phyloP scores from a whole-genome alignment of 768 basidiomycete genomes.

The Lentinula aciculospora region DNA sequence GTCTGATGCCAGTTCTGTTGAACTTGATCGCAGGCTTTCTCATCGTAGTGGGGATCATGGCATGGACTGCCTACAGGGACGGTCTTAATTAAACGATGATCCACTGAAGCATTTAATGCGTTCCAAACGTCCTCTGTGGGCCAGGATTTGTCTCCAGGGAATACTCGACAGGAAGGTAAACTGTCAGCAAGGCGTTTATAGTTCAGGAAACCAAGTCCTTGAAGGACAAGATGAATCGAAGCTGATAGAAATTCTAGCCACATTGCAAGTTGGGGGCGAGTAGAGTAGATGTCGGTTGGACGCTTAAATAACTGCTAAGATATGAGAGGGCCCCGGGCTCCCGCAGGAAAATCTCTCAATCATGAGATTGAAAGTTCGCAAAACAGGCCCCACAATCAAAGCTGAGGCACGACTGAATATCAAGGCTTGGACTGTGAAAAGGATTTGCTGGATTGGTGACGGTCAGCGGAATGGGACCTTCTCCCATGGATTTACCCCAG shows the following conservation, averaged over 20 bases:
- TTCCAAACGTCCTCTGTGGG: slow-evolving; percentile 10
- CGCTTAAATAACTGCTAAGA: not conserved
- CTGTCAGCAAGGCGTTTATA: not conserved
- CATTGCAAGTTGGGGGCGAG: not conserved
- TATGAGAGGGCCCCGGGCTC: not conserved
- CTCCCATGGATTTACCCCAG: not conserved
- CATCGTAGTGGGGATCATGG: slow-evolving; percentile 9
- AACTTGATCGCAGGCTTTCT: slow-evolving; percentile 5
- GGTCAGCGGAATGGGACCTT: not conserved
- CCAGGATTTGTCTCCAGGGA: slow-evolving; percentile 9
- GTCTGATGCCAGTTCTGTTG: slow-evolving; percentile 9
- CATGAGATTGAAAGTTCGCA: not conserved
- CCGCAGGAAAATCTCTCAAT: not conserved
- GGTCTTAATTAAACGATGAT: slow-evolving; percentile 9
- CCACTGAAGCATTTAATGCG: slow-evolving; percentile 9
- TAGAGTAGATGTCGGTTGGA: not conserved
- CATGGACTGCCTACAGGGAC: slow-evolving; percentile 10
- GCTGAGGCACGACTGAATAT: not conserved
- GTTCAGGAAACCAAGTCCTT: not conserved
- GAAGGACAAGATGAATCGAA: not conserved
- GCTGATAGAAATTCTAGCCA: not conserved
- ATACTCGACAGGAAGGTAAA: slow-evolving; percentile 1
- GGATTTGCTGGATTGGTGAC: not conserved
- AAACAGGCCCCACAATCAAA: not conserved
- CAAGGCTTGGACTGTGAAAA: not conserved